Percentiles rank a stretch among this genome's conserved stretches.
phyloP scores from a whole-genome alignment of 2,329 filamentous ascomycete genomes.

The Alternaria triticimaculans region DNA sequence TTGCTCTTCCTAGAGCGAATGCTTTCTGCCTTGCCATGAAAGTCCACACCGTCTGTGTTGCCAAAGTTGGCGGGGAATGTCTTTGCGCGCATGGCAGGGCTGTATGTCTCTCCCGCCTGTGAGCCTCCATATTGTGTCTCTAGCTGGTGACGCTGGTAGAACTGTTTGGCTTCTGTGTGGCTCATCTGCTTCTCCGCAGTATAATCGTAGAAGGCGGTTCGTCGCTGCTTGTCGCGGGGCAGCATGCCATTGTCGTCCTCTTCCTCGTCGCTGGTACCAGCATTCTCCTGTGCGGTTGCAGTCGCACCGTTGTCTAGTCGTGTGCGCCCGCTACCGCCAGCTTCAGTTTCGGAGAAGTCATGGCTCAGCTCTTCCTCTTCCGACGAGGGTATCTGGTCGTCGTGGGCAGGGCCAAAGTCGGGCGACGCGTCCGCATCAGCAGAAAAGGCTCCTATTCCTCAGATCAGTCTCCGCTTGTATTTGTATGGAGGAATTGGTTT shows the following conservation, averaged over 20 bases:
- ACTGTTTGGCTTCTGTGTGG: conserved; percentile 91
- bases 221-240: conserved; percentile 62
- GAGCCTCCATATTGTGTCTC: conserved; percentile 58
- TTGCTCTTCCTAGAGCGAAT: conserved; percentile 52
- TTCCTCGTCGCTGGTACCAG: conserved; percentile 34
- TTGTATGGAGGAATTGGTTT: neutral
- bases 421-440: conserved; percentile 47
- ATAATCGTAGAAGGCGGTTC: conserved; percentile 91
- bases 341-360: conserved; percentile 38
- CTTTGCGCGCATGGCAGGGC: conserved; percentile 53
- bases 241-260: conserved; percentile 48
- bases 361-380: conserved; percentile 45
- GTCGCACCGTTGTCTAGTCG: conserved; percentile 28
- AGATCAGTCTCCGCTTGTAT: conserved; percentile 12
- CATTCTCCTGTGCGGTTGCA: conserved; percentile 23
- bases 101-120: conserved; percentile 48
- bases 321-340: conserved; percentile 16
- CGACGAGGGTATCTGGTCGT: conserved; percentile 45
- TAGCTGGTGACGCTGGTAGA: conserved; percentile 88
- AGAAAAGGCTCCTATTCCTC: conserved; percentile 31
- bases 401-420: conserved; percentile 39
- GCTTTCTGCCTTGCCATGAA: conserved; percentile 50
- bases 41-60: conserved; percentile 43
- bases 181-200: conserved; percentile 93
- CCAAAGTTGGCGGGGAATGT: conserved; percentile 52